Evolutionary conservation across 352 stramenopile genomes (phyloP).

Genomic region (Phytophthora tentaculata): DNA sequence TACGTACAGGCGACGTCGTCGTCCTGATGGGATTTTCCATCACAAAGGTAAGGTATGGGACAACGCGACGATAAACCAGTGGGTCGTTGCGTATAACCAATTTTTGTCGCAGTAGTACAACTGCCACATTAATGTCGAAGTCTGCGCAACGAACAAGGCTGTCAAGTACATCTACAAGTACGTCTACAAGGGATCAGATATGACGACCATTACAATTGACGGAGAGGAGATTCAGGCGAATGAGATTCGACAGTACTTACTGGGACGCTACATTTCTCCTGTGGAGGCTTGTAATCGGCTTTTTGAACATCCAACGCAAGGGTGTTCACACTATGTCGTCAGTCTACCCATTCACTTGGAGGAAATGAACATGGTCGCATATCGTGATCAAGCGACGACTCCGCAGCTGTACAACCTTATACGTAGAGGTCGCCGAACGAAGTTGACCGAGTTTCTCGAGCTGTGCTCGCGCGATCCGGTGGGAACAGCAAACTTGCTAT

Average conservation of each 20-base stretch:
- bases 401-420: background rate
- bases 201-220: background rate
- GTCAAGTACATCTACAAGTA: background rate
- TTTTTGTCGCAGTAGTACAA: background rate
- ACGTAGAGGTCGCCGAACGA: background rate
- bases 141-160: background rate
- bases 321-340: too few relatives aligned
- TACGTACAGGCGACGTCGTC: background rate
- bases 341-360: background rate
- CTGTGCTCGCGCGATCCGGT: background rate
- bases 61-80: background rate
- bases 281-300: background rate
- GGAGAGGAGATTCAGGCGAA: background rate
- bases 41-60: background rate
- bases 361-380: background rate
- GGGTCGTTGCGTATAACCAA: background rate
- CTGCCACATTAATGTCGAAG: background rate
- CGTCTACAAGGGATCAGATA: background rate
- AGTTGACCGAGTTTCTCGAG: background rate
- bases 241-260: background rate
- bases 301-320: background rate
- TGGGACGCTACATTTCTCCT: background rate
- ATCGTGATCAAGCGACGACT: background rate
- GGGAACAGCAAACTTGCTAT: background rate
- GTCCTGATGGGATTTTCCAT: background rate